A percentile compares a stretch with the other conserved stretches of the same genome.
Conservation (phyloP, 345 rosid genomes). For the Pugionium cornutum region DNA sequence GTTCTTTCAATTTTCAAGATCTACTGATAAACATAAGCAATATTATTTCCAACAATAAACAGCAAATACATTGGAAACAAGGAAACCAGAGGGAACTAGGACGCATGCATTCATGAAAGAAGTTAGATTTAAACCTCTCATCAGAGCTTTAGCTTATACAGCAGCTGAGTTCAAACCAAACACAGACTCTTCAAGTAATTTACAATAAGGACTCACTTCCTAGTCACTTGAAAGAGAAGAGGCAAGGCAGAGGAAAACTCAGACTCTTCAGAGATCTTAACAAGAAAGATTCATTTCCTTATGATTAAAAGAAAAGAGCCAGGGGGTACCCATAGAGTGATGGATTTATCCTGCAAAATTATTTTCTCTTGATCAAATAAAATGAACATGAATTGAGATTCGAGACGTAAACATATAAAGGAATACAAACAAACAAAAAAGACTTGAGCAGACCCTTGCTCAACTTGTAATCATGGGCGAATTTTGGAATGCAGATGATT, state of each 20-base stretch:
- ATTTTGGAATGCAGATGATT: not conserved
- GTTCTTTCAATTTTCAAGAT: not conserved
- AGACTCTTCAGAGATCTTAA: not conserved
- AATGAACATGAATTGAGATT: not conserved
- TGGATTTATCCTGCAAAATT: not conserved
- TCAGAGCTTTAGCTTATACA: not conserved
- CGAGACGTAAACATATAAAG: not conserved
- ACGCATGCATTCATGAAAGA: not conserved
- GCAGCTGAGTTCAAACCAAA: not conserved
- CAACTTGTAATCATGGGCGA: too few species aligned
- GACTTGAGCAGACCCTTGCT: slow-evolving; percentile 14
- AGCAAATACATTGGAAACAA: not conserved
- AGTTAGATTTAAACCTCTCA: not conserved
- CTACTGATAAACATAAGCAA: not conserved
- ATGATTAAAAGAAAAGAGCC: not conserved
- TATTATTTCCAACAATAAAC: too few species aligned
- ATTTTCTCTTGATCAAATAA: not conserved
- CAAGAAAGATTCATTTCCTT: not conserved
- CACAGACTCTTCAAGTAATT: slow-evolving; percentile 5
- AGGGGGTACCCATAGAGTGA: not conserved
- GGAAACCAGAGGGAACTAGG: not conserved
- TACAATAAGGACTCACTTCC: not conserved
- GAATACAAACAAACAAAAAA: not conserved
- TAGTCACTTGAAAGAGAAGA: not conserved
- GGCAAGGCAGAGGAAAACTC: not conserved